Percentiles rank a stretch among this genome's conserved stretches.
Evolutionary conservation across 805 yeast species (phyloP).

Genomic region (Candida odintsovae): DNA sequence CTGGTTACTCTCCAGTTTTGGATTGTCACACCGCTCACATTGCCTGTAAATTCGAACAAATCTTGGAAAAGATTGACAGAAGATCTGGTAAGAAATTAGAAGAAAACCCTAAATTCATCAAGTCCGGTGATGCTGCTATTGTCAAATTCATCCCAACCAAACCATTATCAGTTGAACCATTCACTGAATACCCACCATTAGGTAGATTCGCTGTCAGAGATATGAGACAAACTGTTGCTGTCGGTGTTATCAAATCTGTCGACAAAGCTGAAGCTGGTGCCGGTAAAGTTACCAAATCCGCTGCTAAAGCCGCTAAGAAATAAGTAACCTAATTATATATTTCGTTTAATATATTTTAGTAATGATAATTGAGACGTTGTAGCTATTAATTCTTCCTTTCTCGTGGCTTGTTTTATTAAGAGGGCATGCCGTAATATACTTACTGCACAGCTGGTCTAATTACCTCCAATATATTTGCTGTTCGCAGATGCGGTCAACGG

Average conservation of each 20-base stretch:
- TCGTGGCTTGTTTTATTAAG: too few relatives aligned
- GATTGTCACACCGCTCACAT: conserved; percentile 92
- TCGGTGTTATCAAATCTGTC: conserved; percentile 97
- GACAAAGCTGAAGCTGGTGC: conserved; percentile 77
- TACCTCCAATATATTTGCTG: too few relatives aligned
- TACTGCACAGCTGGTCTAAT: too few relatives aligned
- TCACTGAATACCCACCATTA: conserved; percentile 94
- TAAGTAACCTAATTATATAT: conserved; percentile 7
- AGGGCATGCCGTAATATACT: too few relatives aligned
- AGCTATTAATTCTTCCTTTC: neutral
- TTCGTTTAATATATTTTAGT: neutral
- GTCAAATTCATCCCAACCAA: conserved; percentile 85
- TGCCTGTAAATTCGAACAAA: conserved; percentile 82
- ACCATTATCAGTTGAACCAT: conserved; percentile 96
- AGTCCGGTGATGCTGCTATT: conserved; percentile 95
- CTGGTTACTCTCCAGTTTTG: conserved; percentile 88
- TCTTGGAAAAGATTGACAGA: conserved; percentile 85
- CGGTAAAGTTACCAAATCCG: conserved; percentile 97
- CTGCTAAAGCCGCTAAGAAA: conserved; percentile 34
- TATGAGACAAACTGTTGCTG: conserved; percentile 99
- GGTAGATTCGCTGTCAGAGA: conserved; percentile 99
- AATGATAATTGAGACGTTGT: neutral
- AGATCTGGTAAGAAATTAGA: conserved; percentile 91
- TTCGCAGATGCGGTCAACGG: too few relatives aligned
- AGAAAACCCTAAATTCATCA: conserved; percentile 88